Conservation (phyloP, 306 rosid species). For the Lathyrus sativus region DNA sequence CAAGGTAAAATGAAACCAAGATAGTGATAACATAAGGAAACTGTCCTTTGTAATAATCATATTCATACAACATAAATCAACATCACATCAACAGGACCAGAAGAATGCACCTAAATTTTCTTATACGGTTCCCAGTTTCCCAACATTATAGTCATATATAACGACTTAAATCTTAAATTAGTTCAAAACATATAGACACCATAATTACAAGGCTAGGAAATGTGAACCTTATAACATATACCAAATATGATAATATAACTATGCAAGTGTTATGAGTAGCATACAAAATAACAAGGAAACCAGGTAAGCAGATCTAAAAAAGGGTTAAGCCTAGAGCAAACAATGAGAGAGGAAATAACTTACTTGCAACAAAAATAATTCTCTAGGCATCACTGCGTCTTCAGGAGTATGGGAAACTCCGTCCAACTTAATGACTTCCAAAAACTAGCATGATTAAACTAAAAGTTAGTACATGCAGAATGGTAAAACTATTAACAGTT, state of each 20-base stretch:
- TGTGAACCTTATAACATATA: not conserved
- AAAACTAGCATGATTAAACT: conserved; percentile 52
- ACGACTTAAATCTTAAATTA: conserved; percentile 25
- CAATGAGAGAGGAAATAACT: conserved; percentile 18
- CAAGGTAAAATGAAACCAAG: too few relatives aligned
- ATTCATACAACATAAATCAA: too few relatives aligned
- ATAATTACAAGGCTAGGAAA: conserved; percentile 2
- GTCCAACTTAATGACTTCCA: conserved; percentile 93
- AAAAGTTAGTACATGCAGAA: not conserved
- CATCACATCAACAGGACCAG: conserved; percentile 15
- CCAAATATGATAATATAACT: conserved; percentile 3
- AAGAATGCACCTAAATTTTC: not conserved
- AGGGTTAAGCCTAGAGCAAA: conserved; percentile 30
- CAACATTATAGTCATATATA: not conserved
- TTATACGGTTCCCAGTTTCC: not conserved
- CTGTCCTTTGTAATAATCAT: too few relatives aligned
- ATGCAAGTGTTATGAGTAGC: conserved; percentile 17
- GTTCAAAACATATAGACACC: conserved; percentile 13
- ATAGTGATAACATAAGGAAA: too few relatives aligned
- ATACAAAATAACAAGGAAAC: conserved; percentile 14
- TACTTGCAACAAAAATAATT: conserved; percentile 92
- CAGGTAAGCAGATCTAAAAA: not conserved
- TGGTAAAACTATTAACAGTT: not conserved
- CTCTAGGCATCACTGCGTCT: conserved; percentile 83
- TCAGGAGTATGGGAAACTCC: conserved; percentile 85